Percentiles rank a stretch among this genome's conserved stretches.
phyloP scores from a whole-genome alignment of 2,329 filamentous ascomycete genomes.

The Remersonia thermophila region DNA sequence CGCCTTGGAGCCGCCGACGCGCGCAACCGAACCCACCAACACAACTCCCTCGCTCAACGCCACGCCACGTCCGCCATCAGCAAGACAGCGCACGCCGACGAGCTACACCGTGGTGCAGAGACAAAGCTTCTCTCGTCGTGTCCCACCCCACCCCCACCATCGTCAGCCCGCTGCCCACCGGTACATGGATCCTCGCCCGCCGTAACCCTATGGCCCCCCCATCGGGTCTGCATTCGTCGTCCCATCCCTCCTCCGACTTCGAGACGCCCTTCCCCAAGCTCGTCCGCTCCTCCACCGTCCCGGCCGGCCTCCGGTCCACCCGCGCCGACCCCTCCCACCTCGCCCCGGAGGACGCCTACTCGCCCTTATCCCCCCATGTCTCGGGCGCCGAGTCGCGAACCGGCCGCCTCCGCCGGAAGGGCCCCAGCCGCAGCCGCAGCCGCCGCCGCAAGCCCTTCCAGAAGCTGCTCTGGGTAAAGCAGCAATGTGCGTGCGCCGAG shows the following conservation, averaged over 20 bases:
- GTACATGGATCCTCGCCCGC: constrained; percentile 6
- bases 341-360: constrained; percentile 74
- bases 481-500: constrained; percentile 51
- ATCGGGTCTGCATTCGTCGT: constrained; percentile 19
- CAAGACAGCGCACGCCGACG: no score
- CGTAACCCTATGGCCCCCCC: constrained; percentile 20
- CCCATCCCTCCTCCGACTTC: constrained; percentile 18
- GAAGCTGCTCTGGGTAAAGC: constrained; percentile 96
- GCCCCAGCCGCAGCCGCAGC: constrained; percentile 48
- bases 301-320: constrained; percentile 22
- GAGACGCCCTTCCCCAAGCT: constrained; percentile 21
- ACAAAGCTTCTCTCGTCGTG: no score
- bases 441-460: constrained; percentile 71
- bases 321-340: constrained; percentile 54
- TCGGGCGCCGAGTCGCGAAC: constrained; percentile 25
- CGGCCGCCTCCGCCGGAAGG: constrained; percentile 33
- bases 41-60: neutral
- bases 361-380: constrained; percentile 42
- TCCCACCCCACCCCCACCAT: neutral
- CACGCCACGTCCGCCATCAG: no score
- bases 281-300: constrained; percentile 30
- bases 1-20: neutral
- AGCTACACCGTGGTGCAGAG: no score
- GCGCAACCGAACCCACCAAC: neutral
- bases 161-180: no score